A percentile compares a stretch with the other conserved stretches of the same genome.
phyloP scores from a whole-genome alignment of 805 yeast genomes.

The Clavispora vitiphila region DNA sequence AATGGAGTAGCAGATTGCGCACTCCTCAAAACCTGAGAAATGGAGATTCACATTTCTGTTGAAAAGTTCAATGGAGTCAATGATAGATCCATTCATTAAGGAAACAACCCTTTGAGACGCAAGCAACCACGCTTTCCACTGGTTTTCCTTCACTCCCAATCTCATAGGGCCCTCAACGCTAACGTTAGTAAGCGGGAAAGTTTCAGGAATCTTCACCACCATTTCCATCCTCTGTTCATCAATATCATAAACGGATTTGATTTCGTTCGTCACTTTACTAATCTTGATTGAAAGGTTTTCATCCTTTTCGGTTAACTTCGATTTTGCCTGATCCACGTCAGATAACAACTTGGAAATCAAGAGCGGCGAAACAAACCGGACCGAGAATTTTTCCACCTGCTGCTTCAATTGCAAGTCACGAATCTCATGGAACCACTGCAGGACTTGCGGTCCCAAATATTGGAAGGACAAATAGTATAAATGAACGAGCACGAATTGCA shows the following conservation, averaged over 20 bases:
- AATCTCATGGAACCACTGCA: slow-evolving; percentile 66
- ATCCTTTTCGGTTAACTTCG: slow-evolving; percentile 26
- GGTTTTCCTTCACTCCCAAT: slow-evolving; percentile 84
- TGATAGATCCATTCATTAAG: slow-evolving; percentile 65
- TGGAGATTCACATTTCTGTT: slow-evolving; percentile 74
- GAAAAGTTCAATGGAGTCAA: slow-evolving; percentile 64
- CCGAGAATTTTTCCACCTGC: slow-evolving; percentile 58
- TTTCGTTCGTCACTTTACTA: slow-evolving; percentile 57
- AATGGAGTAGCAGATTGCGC: slow-evolving; percentile 94
- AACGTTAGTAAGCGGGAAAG: slow-evolving; percentile 75
- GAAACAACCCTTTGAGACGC: slow-evolving; percentile 83
- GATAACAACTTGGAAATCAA: slow-evolving; percentile 55
- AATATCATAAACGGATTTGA: slow-evolving; percentile 66
- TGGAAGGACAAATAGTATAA: slow-evolving; percentile 47
- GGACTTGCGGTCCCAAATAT: slow-evolving; percentile 52
- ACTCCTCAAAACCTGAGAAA: slow-evolving; percentile 91
- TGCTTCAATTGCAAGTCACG: slow-evolving; percentile 62
- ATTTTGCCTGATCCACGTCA: slow-evolving; percentile 42
- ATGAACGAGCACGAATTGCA: slow-evolving; percentile 41
- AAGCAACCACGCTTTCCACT: slow-evolving; percentile 93
- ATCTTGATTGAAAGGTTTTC: slow-evolving; percentile 56
- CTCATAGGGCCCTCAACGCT: slow-evolving; percentile 72
- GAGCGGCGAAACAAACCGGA: slow-evolving; percentile 56
- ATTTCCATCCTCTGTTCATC: slow-evolving; percentile 88
- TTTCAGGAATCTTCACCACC: slow-evolving; percentile 63